These are phyloP conservation scores for Xerocomellus chrysenteron DNA, from an alignment of 768 basidiomycete species.

Conservation along the genomic window DNA sequence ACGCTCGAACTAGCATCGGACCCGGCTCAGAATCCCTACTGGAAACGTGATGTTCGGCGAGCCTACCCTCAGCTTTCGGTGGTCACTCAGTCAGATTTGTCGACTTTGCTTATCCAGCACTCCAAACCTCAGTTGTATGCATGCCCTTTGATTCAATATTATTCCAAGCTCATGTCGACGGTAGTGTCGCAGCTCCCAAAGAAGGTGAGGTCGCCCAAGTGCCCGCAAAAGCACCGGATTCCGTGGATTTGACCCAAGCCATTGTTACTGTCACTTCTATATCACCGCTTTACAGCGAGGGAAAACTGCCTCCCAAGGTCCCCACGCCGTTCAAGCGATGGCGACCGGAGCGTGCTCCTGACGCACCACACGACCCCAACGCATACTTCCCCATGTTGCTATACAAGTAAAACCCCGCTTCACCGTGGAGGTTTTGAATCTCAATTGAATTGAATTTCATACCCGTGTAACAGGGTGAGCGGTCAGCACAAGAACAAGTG, in stretches of 20 bases:
- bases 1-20: slow-evolving; percentile 63
- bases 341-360: slow-evolving; percentile 66
- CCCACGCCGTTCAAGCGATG: slow-evolving; percentile 70
- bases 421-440: background rate
- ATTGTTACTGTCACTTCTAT: slow-evolving; percentile 62
- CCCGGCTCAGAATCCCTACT: slow-evolving; percentile 88
- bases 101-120: slow-evolving; percentile 78
- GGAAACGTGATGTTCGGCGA: slow-evolving; percentile 93
- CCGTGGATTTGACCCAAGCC: slow-evolving; percentile 68
- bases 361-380: slow-evolving; percentile 80
- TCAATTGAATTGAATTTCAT: slow-evolving; percentile 33
- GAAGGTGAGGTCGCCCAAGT: slow-evolving; percentile 43
- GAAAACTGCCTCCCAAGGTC: slow-evolving; percentile 72
- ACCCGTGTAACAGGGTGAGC: slow-evolving; percentile 18
- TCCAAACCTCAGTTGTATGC: slow-evolving; percentile 65
- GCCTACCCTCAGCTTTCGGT: slow-evolving; percentile 91
- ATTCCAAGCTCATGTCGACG: slow-evolving; percentile 10
- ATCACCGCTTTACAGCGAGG: slow-evolving; percentile 57
- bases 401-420: slow-evolving; percentile 42
- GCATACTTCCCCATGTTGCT: slow-evolving; percentile 84
- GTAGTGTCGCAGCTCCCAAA: slow-evolving; percentile 54
- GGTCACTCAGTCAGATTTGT: slow-evolving; percentile 80
- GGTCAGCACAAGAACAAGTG: too few relatives aligned
- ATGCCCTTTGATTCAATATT: background rate
- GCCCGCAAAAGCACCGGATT: slow-evolving; percentile 42